phyloP scores from a whole-genome alignment of 345 rosid species.

The Adansonia digitata region DNA sequence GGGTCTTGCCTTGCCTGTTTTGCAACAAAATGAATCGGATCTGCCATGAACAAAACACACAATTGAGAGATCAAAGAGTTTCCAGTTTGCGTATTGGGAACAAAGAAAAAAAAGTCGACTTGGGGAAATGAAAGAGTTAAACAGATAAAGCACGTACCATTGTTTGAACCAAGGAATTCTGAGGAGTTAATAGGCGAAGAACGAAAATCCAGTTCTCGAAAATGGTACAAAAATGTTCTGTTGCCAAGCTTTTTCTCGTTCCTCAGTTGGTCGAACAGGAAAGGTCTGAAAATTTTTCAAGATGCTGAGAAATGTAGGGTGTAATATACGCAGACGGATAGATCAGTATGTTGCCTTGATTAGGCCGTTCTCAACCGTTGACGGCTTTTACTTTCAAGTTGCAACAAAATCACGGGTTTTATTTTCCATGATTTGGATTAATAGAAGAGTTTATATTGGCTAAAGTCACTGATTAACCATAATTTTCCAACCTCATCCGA shows the following conservation, averaged over 20 bases:
- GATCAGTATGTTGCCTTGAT: not conserved
- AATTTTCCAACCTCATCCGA: too few relatives aligned
- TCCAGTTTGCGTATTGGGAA: not conserved
- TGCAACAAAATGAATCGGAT: slow-evolving; percentile 97
- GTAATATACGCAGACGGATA: not conserved
- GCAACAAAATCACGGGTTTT: too few relatives aligned
- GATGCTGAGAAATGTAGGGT: not conserved
- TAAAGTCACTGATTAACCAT: too few relatives aligned
- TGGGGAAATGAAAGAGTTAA: not conserved
- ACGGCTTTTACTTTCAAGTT: too few relatives aligned
- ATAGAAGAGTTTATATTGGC: too few relatives aligned
- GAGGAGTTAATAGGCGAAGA: not conserved
- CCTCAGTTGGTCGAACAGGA: too few relatives aligned
- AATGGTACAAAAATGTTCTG: not conserved
- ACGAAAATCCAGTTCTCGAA: not conserved
- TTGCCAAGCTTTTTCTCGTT: not conserved
- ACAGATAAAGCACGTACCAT: slow-evolving; percentile 26
- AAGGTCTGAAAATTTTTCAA: too few relatives aligned
- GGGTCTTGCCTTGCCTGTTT: slow-evolving; percentile 99
- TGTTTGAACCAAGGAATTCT: slow-evolving; percentile 14
- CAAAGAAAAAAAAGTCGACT: not conserved
- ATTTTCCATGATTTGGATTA: too few relatives aligned
- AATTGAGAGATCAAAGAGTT: too few relatives aligned
- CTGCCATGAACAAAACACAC: slow-evolving; percentile 35
- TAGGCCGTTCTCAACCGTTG: not conserved